A percentile compares a stretch with the other conserved stretches of the same genome.
phyloP scores from a whole-genome alignment of 148 eudicot species.

The Vaccinium darrowii region DNA sequence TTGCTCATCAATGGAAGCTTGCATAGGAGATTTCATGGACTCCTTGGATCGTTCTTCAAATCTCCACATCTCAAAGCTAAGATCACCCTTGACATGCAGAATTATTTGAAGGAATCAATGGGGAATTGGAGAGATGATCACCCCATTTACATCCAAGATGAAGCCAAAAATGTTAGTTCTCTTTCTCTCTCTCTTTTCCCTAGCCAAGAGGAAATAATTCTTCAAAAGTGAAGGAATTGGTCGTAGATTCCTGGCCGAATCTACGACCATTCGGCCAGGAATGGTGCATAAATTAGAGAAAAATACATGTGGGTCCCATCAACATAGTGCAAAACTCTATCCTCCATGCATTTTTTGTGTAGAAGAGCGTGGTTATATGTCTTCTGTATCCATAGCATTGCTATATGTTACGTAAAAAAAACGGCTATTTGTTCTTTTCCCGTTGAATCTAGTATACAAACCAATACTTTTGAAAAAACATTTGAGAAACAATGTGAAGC shows the following conservation, averaged over 20 bases:
- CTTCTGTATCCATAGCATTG: background rate
- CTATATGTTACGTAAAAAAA: background rate
- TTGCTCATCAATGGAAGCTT: slow-evolving; percentile 73
- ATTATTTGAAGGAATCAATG: slow-evolving; percentile 54
- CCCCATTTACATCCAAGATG: slow-evolving; percentile 70
- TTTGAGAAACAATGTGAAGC: background rate
- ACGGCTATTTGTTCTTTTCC: background rate
- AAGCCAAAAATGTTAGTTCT: slow-evolving; percentile 52
- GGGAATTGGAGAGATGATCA: slow-evolving; percentile 45
- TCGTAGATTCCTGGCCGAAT: background rate
- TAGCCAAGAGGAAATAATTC: background rate
- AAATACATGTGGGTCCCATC: background rate
- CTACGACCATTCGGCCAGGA: background rate
- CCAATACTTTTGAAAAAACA: too few relatives aligned
- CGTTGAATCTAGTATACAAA: background rate
- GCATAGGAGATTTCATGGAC: slow-evolving; percentile 82
- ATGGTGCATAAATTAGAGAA: background rate
- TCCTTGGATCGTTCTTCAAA: slow-evolving; percentile 73
- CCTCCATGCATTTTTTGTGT: background rate
- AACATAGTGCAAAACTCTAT: background rate
- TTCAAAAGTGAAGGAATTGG: background rate
- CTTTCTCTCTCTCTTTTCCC: background rate
- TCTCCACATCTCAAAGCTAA: slow-evolving; percentile 73
- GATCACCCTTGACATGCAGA: slow-evolving; percentile 59
- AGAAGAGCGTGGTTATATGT: background rate